A percentile compares a stretch with the other conserved stretches of the same genome.
Conservation (phyloP, 768 basidiomycete genomes). For the Amanita phalloides region DNA sequence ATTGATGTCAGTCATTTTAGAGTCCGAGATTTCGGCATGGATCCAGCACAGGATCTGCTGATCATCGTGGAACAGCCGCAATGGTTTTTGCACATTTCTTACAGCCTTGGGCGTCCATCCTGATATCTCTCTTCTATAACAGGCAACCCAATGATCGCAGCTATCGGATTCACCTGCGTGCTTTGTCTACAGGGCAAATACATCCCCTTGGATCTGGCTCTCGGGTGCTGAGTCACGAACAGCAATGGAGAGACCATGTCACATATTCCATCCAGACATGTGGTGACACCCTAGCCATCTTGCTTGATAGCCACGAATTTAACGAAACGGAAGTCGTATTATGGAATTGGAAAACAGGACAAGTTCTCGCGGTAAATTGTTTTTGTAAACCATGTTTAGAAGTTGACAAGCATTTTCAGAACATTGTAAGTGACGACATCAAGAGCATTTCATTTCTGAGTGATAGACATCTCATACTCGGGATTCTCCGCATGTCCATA, state of each 20-base stretch:
- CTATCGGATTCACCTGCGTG: slow-evolving; percentile 32
- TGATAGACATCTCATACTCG: slow-evolving; percentile 27
- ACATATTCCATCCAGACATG: slow-evolving; percentile 47
- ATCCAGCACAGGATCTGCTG: slow-evolving; percentile 57
- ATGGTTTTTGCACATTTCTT: slow-evolving; percentile 17
- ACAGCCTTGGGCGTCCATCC: background rate
- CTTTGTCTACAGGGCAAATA: slow-evolving; percentile 30
- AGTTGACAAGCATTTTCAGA: slow-evolving; percentile 11
- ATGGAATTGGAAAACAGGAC: slow-evolving; percentile 62
- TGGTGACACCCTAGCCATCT: slow-evolving; percentile 38
- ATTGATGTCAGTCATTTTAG: slow-evolving; percentile 21
- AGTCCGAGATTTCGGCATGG: slow-evolving; percentile 52
- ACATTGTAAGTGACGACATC: slow-evolving; percentile 21
- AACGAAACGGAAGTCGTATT: slow-evolving; percentile 37
- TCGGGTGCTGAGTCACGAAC: slow-evolving; percentile 20
- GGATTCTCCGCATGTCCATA: slow-evolving; percentile 14
- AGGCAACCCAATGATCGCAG: slow-evolving; percentile 7
- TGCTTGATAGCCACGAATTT: slow-evolving; percentile 25
- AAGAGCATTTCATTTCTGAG: slow-evolving; percentile 32
- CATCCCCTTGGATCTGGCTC: slow-evolving; percentile 33
- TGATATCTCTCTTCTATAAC: background rate
- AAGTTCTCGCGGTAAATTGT: slow-evolving; percentile 34
- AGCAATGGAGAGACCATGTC: slow-evolving; percentile 13
- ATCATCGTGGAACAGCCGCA: slow-evolving; percentile 33
- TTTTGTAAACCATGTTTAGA: background rate